Percentiles rank a stretch among this genome's conserved stretches.
These are phyloP conservation scores for Fusarium sp. DNA, from an alignment of 2,329 filamentous ascomycete genomes.

Conservation along the genomic window DNA sequence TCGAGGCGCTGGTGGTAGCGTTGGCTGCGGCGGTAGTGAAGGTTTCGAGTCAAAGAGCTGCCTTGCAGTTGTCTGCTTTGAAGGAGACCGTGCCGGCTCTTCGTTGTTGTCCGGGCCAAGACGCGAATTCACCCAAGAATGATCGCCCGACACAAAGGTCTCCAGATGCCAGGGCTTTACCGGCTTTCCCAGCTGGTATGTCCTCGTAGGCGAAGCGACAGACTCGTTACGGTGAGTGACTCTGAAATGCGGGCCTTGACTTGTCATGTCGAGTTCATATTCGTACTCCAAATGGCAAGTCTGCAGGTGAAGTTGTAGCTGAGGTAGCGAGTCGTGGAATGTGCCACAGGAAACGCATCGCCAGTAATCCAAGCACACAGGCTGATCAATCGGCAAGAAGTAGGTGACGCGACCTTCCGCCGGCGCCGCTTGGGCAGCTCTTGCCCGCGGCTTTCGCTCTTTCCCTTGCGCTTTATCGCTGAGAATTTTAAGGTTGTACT, in stretches of 20 bases:
- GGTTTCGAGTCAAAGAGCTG: slow-evolving; percentile 40
- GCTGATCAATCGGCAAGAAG: slow-evolving; percentile 54
- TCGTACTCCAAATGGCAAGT: slow-evolving; percentile 56
- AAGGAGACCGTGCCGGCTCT: slow-evolving; percentile 40
- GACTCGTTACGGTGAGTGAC: slow-evolving; percentile 48
- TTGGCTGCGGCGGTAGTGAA: slow-evolving; percentile 14
- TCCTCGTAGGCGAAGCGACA: slow-evolving; percentile 46
- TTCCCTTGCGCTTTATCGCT: slow-evolving; percentile 65
- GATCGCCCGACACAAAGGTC: slow-evolving; percentile 55
- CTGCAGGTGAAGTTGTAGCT: slow-evolving; percentile 59
- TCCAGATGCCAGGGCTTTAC: slow-evolving; percentile 56
- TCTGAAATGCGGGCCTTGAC: slow-evolving; percentile 51
- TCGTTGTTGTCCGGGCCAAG: slow-evolving; percentile 48
- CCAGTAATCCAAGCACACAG: slow-evolving; percentile 57
- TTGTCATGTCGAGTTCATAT: slow-evolving; percentile 51
- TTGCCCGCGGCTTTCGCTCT: slow-evolving; percentile 53
- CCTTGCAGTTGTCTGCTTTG: slow-evolving; percentile 34
- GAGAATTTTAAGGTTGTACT: slow-evolving; percentile 67
- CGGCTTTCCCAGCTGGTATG: slow-evolving; percentile 54
- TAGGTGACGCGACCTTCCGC: slow-evolving; percentile 58
- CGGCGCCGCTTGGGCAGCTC: slow-evolving; percentile 37
- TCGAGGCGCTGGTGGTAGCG: slow-evolving; percentile 8
- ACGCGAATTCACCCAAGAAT: slow-evolving; percentile 56
- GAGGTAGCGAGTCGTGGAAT: slow-evolving; percentile 56
- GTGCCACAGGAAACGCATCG: slow-evolving; percentile 61